phyloP scores from a whole-genome alignment of 1,139 yeast species.

The Blastobotrys petasosporus region DNA sequence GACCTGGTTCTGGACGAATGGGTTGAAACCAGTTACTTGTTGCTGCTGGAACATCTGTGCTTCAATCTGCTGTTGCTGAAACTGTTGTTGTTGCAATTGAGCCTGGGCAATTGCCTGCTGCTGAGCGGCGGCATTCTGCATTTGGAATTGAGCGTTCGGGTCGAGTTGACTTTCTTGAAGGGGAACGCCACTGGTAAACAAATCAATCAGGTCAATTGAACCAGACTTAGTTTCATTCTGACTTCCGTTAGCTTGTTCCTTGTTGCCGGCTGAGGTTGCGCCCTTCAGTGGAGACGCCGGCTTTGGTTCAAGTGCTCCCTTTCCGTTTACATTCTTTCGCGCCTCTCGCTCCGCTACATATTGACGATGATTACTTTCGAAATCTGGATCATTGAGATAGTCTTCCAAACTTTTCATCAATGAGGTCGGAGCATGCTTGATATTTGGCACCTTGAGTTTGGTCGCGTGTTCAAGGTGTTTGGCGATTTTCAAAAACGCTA shows the following conservation, averaged over 20 bases:
- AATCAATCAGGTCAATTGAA: conserved; percentile 12
- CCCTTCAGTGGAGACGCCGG: too few species aligned
- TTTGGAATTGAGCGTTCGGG: background rate
- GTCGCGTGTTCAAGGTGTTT: conserved; percentile 83
- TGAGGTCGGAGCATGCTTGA: conserved; percentile 95
- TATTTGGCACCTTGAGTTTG: conserved; percentile 87
- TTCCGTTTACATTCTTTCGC: conserved; percentile 20
- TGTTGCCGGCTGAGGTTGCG: background rate
- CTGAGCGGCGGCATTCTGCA: conserved; percentile 3
- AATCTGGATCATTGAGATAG: conserved; percentile 79
- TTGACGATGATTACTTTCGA: conserved; percentile 72
- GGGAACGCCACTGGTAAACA: conserved; percentile 12
- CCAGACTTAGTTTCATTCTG: background rate
- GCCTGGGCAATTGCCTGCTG: conserved; percentile 5
- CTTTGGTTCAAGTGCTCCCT: conserved; percentile 4
- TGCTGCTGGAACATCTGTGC: conserved; percentile 14
- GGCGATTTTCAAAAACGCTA: conserved; percentile 80
- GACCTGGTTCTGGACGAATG: conserved; percentile 3
- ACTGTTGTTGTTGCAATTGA: conserved; percentile 16
- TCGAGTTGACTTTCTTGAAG: conserved; percentile 12
- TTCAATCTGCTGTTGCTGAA: conserved; percentile 17
- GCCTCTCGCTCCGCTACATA: conserved; percentile 60
- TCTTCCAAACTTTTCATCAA: conserved; percentile 82
- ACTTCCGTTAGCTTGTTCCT: background rate
- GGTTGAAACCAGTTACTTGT: conserved; percentile 12